Conservation (phyloP, 164 flowering plant genomes). For the Buxus sempervirens region DNA sequence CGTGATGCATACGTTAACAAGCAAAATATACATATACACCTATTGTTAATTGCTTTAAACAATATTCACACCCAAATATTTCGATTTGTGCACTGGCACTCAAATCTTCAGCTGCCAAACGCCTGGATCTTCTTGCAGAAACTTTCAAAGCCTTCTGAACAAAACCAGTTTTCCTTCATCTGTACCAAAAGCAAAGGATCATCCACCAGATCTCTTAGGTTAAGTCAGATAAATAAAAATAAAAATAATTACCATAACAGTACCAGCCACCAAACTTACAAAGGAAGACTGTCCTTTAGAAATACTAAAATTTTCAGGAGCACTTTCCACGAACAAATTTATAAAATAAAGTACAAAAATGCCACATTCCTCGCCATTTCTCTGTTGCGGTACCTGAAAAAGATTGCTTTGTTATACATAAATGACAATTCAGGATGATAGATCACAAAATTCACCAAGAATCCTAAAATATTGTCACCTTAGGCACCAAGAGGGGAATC, state of each 20-base stretch:
- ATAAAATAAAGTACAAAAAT: slow-evolving; percentile 64
- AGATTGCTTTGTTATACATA: not conserved
- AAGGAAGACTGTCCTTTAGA: slow-evolving; percentile 54
- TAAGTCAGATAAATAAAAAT: too few relatives aligned
- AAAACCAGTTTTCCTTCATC: slow-evolving; percentile 63
- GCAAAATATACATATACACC: too few relatives aligned
- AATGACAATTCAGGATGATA: slow-evolving; percentile 2
- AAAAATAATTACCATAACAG: not conserved
- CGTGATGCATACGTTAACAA: too few relatives aligned
- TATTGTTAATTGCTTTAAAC: too few relatives aligned
- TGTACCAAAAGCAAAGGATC: slow-evolving; percentile 14
- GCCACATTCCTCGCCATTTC: slow-evolving; percentile 58
- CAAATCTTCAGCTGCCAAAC: slow-evolving; percentile 3
- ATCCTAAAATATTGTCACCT: slow-evolving; percentile 33
- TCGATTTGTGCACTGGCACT: not conserved
- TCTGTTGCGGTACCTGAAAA: slow-evolving; percentile 79
- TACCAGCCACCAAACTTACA: too few relatives aligned
- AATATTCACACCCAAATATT: not conserved
- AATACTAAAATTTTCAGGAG: slow-evolving; percentile 59
- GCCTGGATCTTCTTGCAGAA: slow-evolving; percentile 32
- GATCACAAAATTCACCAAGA: not conserved
- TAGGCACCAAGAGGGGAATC: slow-evolving; percentile 72
- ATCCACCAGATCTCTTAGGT: not conserved
- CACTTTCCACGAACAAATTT: slow-evolving; percentile 47
- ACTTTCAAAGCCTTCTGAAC: slow-evolving; percentile 28